Evolutionary conservation across 2,329 filamentous ascomycete genomes (phyloP).

Genomic region (Cercospora sp.): DNA sequence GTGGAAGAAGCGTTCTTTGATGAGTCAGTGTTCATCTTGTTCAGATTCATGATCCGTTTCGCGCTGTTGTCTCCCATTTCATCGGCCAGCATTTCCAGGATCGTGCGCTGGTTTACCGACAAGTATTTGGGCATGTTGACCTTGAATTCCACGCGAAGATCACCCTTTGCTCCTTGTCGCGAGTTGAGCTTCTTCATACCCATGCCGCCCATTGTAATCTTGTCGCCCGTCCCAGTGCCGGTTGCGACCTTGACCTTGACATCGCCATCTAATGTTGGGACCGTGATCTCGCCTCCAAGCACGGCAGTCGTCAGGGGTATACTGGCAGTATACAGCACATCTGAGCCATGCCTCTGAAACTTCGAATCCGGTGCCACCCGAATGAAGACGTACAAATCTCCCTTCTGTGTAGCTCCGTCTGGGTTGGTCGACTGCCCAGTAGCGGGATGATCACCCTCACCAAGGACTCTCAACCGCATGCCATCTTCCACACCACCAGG

Average conservation of each 20-base stretch:
- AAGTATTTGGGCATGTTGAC: conserved; percentile 95
- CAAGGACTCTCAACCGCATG: conserved; percentile 82
- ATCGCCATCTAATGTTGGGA: conserved; percentile 87
- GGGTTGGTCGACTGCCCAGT: conserved; percentile 69
- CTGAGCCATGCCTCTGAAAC: conserved; percentile 82
- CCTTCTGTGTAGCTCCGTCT: conserved; percentile 65
- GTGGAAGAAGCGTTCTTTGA: conserved; percentile 72
- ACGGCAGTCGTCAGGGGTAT: conserved; percentile 91
- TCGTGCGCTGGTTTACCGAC: conserved; percentile 83
- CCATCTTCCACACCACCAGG: conserved; percentile 95
- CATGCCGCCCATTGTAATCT: conserved; percentile 82
- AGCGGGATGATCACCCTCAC: conserved; percentile 81
- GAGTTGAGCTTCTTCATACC: conserved; percentile 84
- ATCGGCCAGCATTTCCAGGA: conserved; percentile 93
- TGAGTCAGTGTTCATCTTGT: conserved; percentile 29
- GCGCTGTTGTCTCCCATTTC: conserved; percentile 93
- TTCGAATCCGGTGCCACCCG: conserved; percentile 85
- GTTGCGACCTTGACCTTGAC: conserved; percentile 89
- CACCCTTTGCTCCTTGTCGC: conserved; percentile 68
- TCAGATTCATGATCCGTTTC: conserved; percentile 85
- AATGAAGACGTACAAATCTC: conserved; percentile 90
- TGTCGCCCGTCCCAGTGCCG: conserved; percentile 89
- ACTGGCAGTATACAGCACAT: conserved; percentile 88
- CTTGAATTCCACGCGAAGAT: conserved; percentile 91
- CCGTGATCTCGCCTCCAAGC: conserved; percentile 82